Evolutionary conservation across 805 yeast genomes (phyloP).

Genomic region (Candida hungchunana): DNA sequence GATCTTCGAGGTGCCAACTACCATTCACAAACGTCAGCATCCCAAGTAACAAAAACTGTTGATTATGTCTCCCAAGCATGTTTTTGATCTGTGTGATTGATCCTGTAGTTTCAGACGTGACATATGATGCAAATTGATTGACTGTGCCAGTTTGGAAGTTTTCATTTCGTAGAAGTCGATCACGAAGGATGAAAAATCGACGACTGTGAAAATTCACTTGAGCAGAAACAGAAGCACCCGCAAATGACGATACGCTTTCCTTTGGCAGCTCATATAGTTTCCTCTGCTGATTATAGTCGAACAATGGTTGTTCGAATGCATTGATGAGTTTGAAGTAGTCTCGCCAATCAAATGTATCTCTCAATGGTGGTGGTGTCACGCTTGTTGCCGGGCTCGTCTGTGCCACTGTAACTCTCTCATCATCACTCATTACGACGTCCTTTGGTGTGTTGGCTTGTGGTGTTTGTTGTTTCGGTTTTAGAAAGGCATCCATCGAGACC

Average conservation of each 20-base stretch:
- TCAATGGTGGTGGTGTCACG: slow-evolving; percentile 24
- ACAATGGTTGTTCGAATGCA: slow-evolving; percentile 60
- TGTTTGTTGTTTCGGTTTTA: slow-evolving; percentile 6
- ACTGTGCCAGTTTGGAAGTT: slow-evolving; percentile 46
- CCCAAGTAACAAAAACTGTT: slow-evolving; percentile 74
- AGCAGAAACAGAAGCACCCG: slow-evolving; percentile 26
- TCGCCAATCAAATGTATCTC: slow-evolving; percentile 52
- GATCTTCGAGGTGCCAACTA: slow-evolving; percentile 74
- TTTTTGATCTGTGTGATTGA: slow-evolving; percentile 74
- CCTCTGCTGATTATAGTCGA: slow-evolving; percentile 54
- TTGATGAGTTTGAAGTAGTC: slow-evolving; percentile 67
- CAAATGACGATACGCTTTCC: slow-evolving; percentile 19
- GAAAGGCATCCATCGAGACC: slow-evolving; percentile 12
- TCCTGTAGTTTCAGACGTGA: slow-evolving; percentile 12
- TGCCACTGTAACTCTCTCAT: slow-evolving; percentile 8
- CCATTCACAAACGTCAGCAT: slow-evolving; percentile 63
- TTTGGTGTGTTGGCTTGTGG: slow-evolving; percentile 13
- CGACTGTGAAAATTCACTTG: slow-evolving; percentile 42
- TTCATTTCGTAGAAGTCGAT: slow-evolving; percentile 72
- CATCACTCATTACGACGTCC: slow-evolving; percentile 11
- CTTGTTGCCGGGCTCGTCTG: slow-evolving; percentile 25
- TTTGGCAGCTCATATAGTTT: slow-evolving; percentile 51
- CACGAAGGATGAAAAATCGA: slow-evolving; percentile 61
- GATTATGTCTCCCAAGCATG: slow-evolving; percentile 78
- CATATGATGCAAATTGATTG: slow-evolving; percentile 33